Evolutionary conservation across 805 yeast species (phyloP).

Genomic region (Saccharomycopsis sp.): DNA sequence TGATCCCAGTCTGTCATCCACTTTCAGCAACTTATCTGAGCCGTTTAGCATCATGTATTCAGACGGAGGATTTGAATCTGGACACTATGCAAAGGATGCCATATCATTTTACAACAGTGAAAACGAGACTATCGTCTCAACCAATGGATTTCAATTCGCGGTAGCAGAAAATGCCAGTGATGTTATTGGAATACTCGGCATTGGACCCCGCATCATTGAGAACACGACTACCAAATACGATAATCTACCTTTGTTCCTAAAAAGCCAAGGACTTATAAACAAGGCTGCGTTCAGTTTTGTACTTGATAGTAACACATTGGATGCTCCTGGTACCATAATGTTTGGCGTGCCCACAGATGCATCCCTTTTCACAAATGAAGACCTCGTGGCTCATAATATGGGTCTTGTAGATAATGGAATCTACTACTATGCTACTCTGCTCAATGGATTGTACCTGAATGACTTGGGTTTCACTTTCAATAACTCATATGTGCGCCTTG

Average conservation of each 20-base stretch:
- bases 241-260: conserved; percentile 9
- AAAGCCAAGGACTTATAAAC: background rate
- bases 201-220: conserved; percentile 9
- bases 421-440: conserved; percentile 6
- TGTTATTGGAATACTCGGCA: conserved; percentile 10
- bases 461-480: conserved; percentile 5
- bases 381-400: conserved; percentile 4
- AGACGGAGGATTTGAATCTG: conserved; percentile 3
- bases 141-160: conserved; percentile 11
- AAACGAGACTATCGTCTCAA: conserved; percentile 1
- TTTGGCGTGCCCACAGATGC: conserved; percentile 10
- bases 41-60: conserved; percentile 2
- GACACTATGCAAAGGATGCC: conserved; percentile 9
- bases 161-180: conserved; percentile 8
- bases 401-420: conserved; percentile 3
- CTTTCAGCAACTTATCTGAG: conserved; percentile 2
- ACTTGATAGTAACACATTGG: conserved; percentile 2
- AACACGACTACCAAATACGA: conserved; percentile 7
- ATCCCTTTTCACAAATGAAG: background rate
- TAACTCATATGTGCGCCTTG: conserved; percentile 9
- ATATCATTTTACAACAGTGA: conserved; percentile 6
- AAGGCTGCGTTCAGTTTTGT: conserved; percentile 8
- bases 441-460: conserved; percentile 6
- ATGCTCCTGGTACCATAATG: conserved; percentile 5
- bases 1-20: background rate